Conservation (phyloP, 2,329 filamentous ascomycete genomes). For the Trichoderma sp. region DNA sequence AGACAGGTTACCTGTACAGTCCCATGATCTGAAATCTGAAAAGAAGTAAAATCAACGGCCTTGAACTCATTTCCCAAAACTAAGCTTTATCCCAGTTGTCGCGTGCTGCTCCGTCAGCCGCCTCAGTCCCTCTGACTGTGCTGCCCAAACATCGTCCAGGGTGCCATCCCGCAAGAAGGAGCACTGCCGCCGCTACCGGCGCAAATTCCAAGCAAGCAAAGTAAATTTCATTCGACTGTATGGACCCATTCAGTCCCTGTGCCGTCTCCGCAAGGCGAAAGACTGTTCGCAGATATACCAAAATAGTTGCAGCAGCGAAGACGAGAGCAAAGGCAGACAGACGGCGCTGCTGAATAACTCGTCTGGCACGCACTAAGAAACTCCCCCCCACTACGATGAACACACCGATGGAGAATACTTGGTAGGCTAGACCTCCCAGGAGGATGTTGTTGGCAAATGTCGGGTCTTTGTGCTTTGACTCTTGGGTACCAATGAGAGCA, state of each 20-base stretch:
- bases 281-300: constrained; percentile 51
- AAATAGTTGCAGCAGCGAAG: constrained; percentile 43
- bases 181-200: constrained; percentile 49
- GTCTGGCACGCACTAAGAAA: constrained; percentile 40
- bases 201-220: constrained; percentile 54
- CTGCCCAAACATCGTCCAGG: constrained; percentile 31
- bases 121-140: constrained; percentile 21
- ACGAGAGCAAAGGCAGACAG: constrained; percentile 40
- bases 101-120: neutral
- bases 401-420: constrained; percentile 49
- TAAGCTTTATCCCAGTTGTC: neutral
- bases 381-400: constrained; percentile 43
- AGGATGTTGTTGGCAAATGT: constrained; percentile 53
- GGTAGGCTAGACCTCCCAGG: constrained; percentile 52
- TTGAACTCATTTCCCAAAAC: neutral
- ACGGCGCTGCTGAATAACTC: constrained; percentile 27
- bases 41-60: neutral
- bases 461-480: constrained; percentile 48
- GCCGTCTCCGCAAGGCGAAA: constrained; percentile 55
- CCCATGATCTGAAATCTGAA: neutral
- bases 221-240: constrained; percentile 50
- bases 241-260: constrained; percentile 43
- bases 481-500: constrained; percentile 48
- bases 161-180: constrained; percentile 39
- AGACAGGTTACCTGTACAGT: neutral